These are phyloP conservation scores for Schizonepeta tenuifolia DNA, from an alignment of 257 asterid species.

Conservation along the genomic window DNA sequence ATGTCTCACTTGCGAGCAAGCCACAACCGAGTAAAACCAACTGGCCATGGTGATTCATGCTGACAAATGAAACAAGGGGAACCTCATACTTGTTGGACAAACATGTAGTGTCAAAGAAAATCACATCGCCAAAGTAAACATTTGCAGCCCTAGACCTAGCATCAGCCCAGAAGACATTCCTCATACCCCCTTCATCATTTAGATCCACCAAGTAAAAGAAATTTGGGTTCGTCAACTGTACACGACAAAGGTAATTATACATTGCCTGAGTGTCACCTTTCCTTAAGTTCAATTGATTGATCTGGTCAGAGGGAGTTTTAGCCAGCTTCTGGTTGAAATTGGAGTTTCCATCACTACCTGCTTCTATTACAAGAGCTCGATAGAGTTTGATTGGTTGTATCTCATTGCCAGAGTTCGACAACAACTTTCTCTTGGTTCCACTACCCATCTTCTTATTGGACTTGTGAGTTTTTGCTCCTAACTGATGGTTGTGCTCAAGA, in stretches of 20 bases:
- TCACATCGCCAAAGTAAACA: slow-evolving; percentile 66
- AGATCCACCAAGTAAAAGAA: slow-evolving; percentile 68
- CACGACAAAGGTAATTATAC: slow-evolving; percentile 71
- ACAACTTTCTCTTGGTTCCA: slow-evolving; percentile 59
- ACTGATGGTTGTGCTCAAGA: slow-evolving; percentile 76
- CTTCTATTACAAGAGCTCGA: slow-evolving; percentile 60
- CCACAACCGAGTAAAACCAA: slow-evolving; percentile 84
- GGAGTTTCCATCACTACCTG: slow-evolving; percentile 45
- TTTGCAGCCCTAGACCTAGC: slow-evolving; percentile 65
- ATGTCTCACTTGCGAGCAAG: slow-evolving; percentile 65
- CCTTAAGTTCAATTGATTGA: slow-evolving; percentile 50
- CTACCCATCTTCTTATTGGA: slow-evolving; percentile 52
- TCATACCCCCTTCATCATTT: slow-evolving; percentile 61
- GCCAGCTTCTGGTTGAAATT: slow-evolving; percentile 34
- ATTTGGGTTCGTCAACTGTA: slow-evolving; percentile 72
- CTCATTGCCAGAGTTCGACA: slow-evolving; percentile 49
- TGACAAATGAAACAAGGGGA: slow-evolving; percentile 74
- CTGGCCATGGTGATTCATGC: slow-evolving; percentile 82
- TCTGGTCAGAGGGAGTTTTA: slow-evolving; percentile 39
- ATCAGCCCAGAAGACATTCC: slow-evolving; percentile 75
- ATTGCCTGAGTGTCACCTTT: slow-evolving; percentile 73
- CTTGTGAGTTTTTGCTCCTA: slow-evolving; percentile 59
- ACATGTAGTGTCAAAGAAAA: slow-evolving; percentile 67
- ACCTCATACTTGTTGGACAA: slow-evolving; percentile 71
- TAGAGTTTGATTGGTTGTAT: slow-evolving; percentile 60